Conservation (phyloP, 116 monocot genomes). For the Zostera marina region DNA sequence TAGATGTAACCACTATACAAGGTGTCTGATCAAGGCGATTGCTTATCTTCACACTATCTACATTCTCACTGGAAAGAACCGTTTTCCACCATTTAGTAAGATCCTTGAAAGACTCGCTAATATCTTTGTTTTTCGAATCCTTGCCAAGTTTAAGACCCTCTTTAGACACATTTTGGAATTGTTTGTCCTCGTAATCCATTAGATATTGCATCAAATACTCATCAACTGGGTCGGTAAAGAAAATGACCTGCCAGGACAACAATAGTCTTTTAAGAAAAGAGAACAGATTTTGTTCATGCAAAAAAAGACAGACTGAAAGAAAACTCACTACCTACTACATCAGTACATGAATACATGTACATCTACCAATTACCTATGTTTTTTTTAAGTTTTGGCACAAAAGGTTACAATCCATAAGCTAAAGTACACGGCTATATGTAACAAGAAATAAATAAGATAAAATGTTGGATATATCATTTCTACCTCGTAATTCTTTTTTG, state of each 20-base stretch:
- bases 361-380: too few species aligned
- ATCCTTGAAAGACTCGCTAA: conserved; percentile 88
- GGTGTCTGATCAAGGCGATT: conserved; percentile 77
- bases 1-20: conserved; percentile 84
- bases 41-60: conserved; percentile 90
- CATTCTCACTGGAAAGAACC: conserved; percentile 61
- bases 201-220: conserved; percentile 98
- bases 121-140: conserved; percentile 73
- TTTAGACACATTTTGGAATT: conserved; percentile 97
- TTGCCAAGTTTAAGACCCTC: conserved; percentile 88
- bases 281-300: background rate
- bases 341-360: too few species aligned
- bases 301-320: background rate
- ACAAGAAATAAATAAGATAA: background rate
- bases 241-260: conserved; percentile 51
- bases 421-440: too few species aligned
- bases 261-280: background rate
- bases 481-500: conserved; percentile 94
- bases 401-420: too few species aligned
- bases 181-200: conserved; percentile 97
- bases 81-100: conserved; percentile 94
- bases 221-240: conserved; percentile 93
- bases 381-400: too few species aligned
- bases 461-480: too few species aligned
- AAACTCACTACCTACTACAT: too few species aligned